These are phyloP conservation scores for Entomortierella lignicola DNA, from an alignment of 192 early-diverging fungal genomes.

Conservation along the genomic window DNA sequence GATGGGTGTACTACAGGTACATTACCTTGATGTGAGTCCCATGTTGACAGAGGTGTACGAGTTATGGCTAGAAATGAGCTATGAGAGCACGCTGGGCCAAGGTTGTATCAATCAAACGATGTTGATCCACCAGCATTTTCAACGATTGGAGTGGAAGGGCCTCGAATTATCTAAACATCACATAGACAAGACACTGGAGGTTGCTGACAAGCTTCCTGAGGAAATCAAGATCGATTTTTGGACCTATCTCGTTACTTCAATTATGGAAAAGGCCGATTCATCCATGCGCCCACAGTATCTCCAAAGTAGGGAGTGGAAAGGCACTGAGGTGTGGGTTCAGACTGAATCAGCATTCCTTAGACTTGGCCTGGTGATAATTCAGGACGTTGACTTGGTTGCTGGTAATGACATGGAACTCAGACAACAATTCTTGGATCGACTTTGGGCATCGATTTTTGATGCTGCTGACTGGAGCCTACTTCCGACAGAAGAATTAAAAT, in stretches of 20 bases:
- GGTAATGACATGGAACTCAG: constrained; percentile 35
- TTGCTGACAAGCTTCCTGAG: constrained; percentile 9
- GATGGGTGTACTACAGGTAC: constrained; percentile 11
- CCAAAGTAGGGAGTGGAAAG: background rate
- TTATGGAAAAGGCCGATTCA: constrained; percentile 44
- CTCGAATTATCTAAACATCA: constrained; percentile 13
- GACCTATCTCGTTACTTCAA: constrained; percentile 26
- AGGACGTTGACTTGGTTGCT: constrained; percentile 20
- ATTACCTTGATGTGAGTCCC: constrained; percentile 14
- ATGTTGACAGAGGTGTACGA: constrained; percentile 27
- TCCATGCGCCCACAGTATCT: constrained; percentile 17
- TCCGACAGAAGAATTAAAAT: background rate
- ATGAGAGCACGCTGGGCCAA: constrained; percentile 13
- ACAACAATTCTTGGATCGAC: constrained; percentile 21
- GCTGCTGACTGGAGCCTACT: constrained; percentile 26
- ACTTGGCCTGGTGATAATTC: constrained; percentile 21
- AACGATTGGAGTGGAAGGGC: constrained; percentile 32
- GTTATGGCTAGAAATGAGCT: constrained; percentile 30
- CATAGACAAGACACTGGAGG: constrained; percentile 15
- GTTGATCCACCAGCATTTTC: constrained; percentile 51
- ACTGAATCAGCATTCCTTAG: constrained; percentile 26
- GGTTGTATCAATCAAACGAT: constrained; percentile 45
- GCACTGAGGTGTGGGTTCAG: constrained; percentile 10
- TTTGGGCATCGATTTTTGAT: constrained; percentile 26
- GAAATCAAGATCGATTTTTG: constrained; percentile 37